Evolutionary conservation across 352 stramenopile species (phyloP).

Genomic region (Aphanomyces euteiches): DNA sequence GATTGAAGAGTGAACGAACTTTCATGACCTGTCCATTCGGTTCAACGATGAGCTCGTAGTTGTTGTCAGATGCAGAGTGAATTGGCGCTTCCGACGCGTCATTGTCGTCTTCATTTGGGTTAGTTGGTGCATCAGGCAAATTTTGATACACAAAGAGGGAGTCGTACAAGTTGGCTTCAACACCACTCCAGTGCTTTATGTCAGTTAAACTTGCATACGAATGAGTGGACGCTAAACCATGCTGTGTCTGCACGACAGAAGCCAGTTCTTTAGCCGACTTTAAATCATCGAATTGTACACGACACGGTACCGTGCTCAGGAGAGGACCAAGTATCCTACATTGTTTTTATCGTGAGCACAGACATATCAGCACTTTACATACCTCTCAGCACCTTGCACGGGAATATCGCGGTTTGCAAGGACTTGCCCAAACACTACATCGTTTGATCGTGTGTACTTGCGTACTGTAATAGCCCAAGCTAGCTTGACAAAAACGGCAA

Average conservation of each 20-base stretch:
- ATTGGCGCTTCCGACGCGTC: background rate
- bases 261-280: background rate
- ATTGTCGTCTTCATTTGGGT: no score
- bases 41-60: background rate
- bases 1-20: background rate
- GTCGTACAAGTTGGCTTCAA: background rate
- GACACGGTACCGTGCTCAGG: conserved; percentile 3
- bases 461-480: conserved; percentile 2
- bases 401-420: conserved; percentile 11
- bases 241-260: no score
- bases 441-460: conserved; percentile 9
- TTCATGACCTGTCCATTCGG: background rate
- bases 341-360: background rate
- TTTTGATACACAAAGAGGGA: conserved; percentile 6
- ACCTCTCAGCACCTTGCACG: background rate
- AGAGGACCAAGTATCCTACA: conserved; percentile 14
- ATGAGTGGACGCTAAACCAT: background rate
- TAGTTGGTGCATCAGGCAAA: background rate
- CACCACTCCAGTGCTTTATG: background rate
- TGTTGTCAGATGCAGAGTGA: background rate
- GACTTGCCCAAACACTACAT: conserved; percentile 14
- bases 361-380: background rate
- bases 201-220: conserved; percentile 1
- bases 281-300: background rate
- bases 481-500: background rate